A percentile compares a stretch with the other conserved stretches of the same genome.
Conservation (phyloP, 2,329 filamentous ascomycete species). For the Fusarium cicatricum region DNA sequence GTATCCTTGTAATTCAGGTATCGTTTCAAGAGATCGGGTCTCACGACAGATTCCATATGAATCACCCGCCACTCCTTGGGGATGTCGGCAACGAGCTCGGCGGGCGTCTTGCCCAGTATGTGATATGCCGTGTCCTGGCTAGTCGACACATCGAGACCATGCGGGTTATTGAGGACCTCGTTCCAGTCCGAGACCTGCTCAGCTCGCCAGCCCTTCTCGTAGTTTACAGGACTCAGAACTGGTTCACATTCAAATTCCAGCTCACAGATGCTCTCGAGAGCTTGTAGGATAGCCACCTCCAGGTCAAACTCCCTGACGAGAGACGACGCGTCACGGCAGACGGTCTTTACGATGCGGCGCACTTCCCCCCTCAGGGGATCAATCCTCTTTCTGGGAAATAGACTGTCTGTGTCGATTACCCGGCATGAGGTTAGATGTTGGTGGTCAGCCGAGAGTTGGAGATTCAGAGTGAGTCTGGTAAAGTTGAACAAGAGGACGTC, state of each 20-base stretch:
- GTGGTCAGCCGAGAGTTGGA: constrained; percentile 11
- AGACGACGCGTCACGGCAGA: background rate
- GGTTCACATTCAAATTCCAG: background rate
- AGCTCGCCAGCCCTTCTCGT: constrained; percentile 20
- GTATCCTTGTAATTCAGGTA: constrained; percentile 42
- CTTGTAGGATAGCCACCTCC: constrained; percentile 25
- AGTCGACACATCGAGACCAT: constrained; percentile 30
- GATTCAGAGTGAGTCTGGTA: constrained; percentile 4
- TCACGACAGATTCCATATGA: constrained; percentile 51
- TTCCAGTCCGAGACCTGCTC: constrained; percentile 18
- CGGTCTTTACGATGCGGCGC: constrained; percentile 15
- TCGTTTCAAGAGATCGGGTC: constrained; percentile 42
- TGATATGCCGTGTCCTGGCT: constrained; percentile 27
- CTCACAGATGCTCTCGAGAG: constrained; percentile 23
- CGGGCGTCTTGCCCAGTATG: constrained; percentile 13
- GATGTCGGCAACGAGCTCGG: constrained; percentile 12
- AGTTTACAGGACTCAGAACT: background rate
- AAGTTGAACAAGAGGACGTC: constrained; percentile 11
- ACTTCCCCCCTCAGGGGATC: constrained; percentile 27
- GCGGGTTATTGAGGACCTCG: constrained; percentile 24
- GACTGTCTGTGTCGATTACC: constrained; percentile 6
- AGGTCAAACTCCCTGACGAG: constrained; percentile 5
- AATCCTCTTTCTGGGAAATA: constrained; percentile 4
- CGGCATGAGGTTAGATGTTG: constrained; percentile 1
- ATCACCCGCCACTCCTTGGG: constrained; percentile 42